These are phyloP conservation scores for Barnettozyma vustinii DNA, from an alignment of 805 yeast genomes.

Conservation along the genomic window DNA sequence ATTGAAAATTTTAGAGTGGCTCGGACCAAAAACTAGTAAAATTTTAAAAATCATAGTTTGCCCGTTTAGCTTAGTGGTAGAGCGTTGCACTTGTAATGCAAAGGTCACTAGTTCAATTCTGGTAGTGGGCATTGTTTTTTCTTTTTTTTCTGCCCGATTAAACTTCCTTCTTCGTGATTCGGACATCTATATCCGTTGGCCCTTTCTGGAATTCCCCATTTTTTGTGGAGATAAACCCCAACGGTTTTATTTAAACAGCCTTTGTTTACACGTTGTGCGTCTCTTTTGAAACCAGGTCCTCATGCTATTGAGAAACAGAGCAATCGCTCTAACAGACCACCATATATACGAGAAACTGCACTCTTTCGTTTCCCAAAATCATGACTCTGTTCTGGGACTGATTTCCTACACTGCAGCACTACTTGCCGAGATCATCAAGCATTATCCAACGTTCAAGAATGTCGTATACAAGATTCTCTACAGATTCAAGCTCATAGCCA, in stretches of 20 bases:
- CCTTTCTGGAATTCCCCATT: not conserved
- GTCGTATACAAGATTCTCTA: constrained; percentile 4
- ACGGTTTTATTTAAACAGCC: not conserved
- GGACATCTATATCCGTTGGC: too few species aligned
- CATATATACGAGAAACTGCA: constrained; percentile 7
- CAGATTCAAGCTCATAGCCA: constrained; percentile 5
- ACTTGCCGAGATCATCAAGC: constrained; percentile 10
- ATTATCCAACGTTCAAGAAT: constrained; percentile 10
- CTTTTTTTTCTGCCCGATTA: not conserved
- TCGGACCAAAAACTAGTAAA: too few species aligned
- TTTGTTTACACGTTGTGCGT: not conserved
- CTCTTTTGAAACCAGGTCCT: not conserved
- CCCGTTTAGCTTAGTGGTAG: constrained; percentile 99
- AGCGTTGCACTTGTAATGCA: constrained; percentile 99
- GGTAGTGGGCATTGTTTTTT: constrained; percentile 59
- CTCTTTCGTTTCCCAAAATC: constrained; percentile 7
- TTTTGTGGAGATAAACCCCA: not conserved
- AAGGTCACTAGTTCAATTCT: constrained; percentile 94
- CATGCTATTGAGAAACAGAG: not conserved
- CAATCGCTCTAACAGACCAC: constrained; percentile 3
- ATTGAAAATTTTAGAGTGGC: too few species aligned
- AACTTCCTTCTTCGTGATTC: too few species aligned
- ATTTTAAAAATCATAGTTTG: constrained; percentile 27
- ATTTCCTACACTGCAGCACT: constrained; percentile 10
- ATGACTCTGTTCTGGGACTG: constrained; percentile 10